Conservation (phyloP, 2,329 filamentous ascomycete species). For the Colletotrichum paranaense region DNA sequence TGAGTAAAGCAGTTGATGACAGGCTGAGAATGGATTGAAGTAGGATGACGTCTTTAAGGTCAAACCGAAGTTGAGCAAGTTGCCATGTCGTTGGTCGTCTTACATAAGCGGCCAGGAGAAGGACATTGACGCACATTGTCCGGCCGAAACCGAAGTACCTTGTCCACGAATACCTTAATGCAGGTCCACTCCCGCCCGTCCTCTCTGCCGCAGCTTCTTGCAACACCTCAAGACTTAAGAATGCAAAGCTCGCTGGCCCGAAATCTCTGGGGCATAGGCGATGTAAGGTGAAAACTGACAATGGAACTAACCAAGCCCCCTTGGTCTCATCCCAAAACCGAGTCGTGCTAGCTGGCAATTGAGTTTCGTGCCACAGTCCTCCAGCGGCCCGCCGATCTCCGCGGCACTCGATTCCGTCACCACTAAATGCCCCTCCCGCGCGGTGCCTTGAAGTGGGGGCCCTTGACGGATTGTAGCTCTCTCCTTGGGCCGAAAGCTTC, state of each 20-base stretch:
- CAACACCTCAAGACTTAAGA: not conserved
- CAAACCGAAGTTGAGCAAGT: not conserved
- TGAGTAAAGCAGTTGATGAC: not conserved
- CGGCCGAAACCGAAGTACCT: slow-evolving; percentile 5
- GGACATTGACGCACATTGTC: not conserved
- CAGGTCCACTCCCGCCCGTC: not conserved
- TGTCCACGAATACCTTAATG: not conserved
- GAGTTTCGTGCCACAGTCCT: not conserved
- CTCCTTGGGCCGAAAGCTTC: not conserved
- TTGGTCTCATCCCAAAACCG: not conserved
- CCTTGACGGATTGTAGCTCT: not conserved
- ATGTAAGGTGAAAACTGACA: slow-evolving; percentile 17
- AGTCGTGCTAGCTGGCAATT: not conserved
- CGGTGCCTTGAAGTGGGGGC: not conserved
- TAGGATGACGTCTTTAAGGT: not conserved
- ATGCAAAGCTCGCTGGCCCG: not conserved
- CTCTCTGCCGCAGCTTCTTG: no score
- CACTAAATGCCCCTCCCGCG: not conserved
- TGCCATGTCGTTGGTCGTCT: slow-evolving; percentile 9
- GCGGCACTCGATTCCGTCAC: not conserved
- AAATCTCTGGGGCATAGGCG: not conserved
- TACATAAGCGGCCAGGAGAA: slow-evolving; percentile 19
- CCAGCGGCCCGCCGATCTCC: not conserved
- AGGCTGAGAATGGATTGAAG: not conserved
- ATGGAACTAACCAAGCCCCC: not conserved